Evolutionary conservation across 2,329 filamentous ascomycete genomes (phyloP).

Genomic region (Fusarium sacchari): DNA sequence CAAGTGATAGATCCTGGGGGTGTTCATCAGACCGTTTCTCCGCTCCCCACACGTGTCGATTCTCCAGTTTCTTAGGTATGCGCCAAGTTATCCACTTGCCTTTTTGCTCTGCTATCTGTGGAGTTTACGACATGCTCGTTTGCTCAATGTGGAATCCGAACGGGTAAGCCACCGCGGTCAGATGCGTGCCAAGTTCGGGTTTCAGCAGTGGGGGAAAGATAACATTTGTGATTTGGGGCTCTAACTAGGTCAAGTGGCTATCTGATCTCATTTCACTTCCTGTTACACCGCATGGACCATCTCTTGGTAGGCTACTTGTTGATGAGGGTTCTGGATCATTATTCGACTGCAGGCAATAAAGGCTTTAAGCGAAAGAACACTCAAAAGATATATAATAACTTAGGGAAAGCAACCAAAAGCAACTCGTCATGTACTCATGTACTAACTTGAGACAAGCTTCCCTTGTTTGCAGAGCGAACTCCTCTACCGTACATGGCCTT

Average conservation of each 20-base stretch:
- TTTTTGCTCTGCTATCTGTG: background rate
- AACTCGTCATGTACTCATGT: no score
- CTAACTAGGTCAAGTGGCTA: background rate
- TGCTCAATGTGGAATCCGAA: background rate
- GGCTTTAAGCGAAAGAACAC: no score
- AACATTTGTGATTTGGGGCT: background rate
- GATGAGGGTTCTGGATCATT: no score
- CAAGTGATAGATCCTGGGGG: background rate
- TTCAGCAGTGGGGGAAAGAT: no score
- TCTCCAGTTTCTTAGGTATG: background rate
- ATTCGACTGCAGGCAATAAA: no score
- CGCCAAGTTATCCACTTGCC: slow-evolving; percentile 53
- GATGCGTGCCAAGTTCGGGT: no score
- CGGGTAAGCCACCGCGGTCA: slow-evolving; percentile 5
- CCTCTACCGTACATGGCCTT: no score
- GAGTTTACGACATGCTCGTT: background rate
- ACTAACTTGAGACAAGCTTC: no score
- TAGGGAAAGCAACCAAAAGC: no score
- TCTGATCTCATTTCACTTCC: background rate
- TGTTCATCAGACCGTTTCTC: background rate
- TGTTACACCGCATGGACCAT: background rate
- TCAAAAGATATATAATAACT: no score
- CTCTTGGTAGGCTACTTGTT: background rate
- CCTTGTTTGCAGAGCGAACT: no score
- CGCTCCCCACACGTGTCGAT: background rate